A percentile compares a stretch with the other conserved stretches of the same genome.
phyloP scores from a whole-genome alignment of 257 asterid genomes.

The Haberlea rhodopensis region DNA sequence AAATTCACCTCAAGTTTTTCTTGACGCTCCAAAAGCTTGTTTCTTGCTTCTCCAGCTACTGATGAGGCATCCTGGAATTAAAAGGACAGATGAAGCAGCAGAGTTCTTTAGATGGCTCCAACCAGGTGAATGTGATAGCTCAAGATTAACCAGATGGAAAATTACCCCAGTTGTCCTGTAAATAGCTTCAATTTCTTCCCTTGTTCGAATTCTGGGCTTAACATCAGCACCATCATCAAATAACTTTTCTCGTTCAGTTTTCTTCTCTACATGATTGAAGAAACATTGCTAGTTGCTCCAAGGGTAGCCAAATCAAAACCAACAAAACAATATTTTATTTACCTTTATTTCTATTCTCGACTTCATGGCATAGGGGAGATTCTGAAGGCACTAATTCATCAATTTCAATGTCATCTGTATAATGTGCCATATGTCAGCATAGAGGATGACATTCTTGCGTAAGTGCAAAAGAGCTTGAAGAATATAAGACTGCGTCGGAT shows the following conservation, averaged over 20 bases:
- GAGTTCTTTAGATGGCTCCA: constrained; percentile 16
- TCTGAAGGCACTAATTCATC: constrained; percentile 58
- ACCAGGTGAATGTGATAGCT: constrained; percentile 14
- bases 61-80: constrained; percentile 76
- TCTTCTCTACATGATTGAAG: constrained; percentile 41
- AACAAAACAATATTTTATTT: constrained; percentile 13
- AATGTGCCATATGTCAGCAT: constrained; percentile 25
- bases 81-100: constrained; percentile 20
- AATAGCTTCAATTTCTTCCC: constrained; percentile 79
- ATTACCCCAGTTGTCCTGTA: constrained; percentile 80
- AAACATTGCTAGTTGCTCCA: constrained; percentile 18
- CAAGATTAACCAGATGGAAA: constrained; percentile 23
- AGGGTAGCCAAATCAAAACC: constrained; percentile 22
- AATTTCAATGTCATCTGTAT: constrained; percentile 78
- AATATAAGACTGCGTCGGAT: too few relatives aligned
- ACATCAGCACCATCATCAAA: constrained; percentile 46
- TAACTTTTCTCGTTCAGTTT: constrained; percentile 56
- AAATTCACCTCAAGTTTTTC: constrained; percentile 79
- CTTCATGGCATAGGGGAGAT: constrained; percentile 45
- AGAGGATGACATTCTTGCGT: constrained; percentile 19
- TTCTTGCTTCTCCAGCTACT: constrained; percentile 83
- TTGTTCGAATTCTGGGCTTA: constrained; percentile 66
- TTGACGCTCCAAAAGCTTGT: constrained; percentile 86
- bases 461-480: constrained; percentile 3
- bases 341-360: constrained; percentile 48